Conservation (phyloP, 2,329 filamentous ascomycete genomes). For the Talaromyces marneffei region DNA sequence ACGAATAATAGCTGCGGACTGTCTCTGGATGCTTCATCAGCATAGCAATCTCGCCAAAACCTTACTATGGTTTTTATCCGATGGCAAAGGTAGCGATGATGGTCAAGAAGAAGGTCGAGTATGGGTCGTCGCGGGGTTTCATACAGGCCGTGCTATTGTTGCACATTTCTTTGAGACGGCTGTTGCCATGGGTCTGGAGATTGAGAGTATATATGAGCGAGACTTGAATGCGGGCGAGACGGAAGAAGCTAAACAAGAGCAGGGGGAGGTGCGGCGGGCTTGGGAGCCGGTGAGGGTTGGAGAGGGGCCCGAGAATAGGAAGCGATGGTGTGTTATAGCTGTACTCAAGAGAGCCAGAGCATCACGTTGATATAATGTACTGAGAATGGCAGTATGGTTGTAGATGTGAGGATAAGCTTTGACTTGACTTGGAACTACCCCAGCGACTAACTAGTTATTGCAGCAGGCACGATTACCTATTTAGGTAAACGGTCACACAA, state of each 20-base stretch:
- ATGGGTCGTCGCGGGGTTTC: slow-evolving; percentile 54
- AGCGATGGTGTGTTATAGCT: slow-evolving; percentile 54
- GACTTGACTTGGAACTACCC: background rate
- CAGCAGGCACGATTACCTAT: background rate
- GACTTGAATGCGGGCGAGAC: slow-evolving; percentile 39
- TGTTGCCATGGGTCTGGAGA: slow-evolving; percentile 39
- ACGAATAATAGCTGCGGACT: slow-evolving; percentile 55
- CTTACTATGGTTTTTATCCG: slow-evolving; percentile 50
- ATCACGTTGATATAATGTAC: background rate
- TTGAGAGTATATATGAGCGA: slow-evolving; percentile 52
- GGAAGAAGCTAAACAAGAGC: slow-evolving; percentile 24
- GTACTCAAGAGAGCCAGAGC: slow-evolving; percentile 27
- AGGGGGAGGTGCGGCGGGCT: slow-evolving; percentile 40
- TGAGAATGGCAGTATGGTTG: background rate
- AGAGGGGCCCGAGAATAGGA: slow-evolving; percentile 45
- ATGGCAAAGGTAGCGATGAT: slow-evolving; percentile 22
- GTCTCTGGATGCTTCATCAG: slow-evolving; percentile 55
- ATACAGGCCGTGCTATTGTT: slow-evolving; percentile 53
- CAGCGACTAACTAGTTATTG: too few species aligned
- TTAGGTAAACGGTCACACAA: background rate
- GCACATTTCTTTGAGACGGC: slow-evolving; percentile 51
- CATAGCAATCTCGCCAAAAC: slow-evolving; percentile 52
- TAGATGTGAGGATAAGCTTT: background rate
- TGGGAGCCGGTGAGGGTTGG: slow-evolving; percentile 45
- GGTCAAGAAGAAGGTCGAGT: slow-evolving; percentile 28